These are phyloP conservation scores for Penicillium sp. DNA, from an alignment of 2,329 filamentous ascomycete species.

Conservation along the genomic window DNA sequence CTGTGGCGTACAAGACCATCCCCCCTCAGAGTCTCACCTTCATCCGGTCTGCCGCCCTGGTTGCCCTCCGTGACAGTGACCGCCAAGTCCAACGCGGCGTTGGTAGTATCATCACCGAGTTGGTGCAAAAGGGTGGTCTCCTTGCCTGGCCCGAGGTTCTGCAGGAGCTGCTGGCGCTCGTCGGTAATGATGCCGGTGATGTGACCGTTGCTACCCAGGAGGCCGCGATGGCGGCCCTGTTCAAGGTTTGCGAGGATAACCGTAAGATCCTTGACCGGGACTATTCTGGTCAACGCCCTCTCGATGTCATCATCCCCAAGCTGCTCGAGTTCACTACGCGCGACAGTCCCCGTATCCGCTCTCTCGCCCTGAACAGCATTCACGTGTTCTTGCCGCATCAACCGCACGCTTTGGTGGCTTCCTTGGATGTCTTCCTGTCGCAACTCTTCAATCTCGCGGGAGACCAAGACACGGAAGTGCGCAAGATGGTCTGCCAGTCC, in stretches of 20 bases:
- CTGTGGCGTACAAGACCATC: conserved; percentile 67
- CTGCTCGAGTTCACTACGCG: conserved; percentile 80
- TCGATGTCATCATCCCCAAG: conserved; percentile 84
- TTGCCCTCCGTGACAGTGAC: conserved; percentile 74
- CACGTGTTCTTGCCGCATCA: conserved; percentile 87
- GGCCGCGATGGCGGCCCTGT: conserved; percentile 84
- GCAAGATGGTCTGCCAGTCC: conserved; percentile 85
- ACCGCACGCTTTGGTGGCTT: conserved; percentile 72
- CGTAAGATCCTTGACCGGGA: conserved; percentile 77
- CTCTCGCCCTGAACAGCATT: conserved; percentile 73
- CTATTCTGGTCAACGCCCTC: conserved; percentile 78
- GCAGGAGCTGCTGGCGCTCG: conserved; percentile 70
- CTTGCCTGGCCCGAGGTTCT: conserved; percentile 88
- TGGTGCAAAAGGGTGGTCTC: conserved; percentile 77
- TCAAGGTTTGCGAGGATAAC: conserved; percentile 97
- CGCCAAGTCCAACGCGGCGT: conserved; percentile 80
- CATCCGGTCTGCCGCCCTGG: conserved; percentile 71
- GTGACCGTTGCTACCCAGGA: conserved; percentile 71
- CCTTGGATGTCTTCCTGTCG: conserved; percentile 73
- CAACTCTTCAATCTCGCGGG: conserved; percentile 75
- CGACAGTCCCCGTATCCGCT: conserved; percentile 68
- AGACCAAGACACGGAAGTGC: conserved; percentile 73
- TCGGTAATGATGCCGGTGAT: conserved; percentile 66
- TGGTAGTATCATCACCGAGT: conserved; percentile 89
- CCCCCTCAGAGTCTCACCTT: conserved; percentile 66